phyloP scores from a whole-genome alignment of 108 stramenopile genomes.

The Nitzschia palea region DNA sequence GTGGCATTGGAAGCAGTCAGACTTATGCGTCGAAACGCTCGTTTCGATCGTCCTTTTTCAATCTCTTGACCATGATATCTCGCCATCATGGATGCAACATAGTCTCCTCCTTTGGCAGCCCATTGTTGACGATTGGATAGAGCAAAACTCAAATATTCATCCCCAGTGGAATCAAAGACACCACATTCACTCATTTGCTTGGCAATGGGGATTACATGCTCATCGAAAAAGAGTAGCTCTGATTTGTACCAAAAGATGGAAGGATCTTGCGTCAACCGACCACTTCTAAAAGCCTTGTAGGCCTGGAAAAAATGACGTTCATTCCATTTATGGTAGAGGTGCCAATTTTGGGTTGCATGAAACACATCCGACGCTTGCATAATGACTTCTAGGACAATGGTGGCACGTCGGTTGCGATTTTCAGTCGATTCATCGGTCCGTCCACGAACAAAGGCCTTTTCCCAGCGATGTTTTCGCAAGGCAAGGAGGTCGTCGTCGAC shows the following conservation, averaged over 20 bases:
- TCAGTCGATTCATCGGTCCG: slow-evolving; percentile 1
- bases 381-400: slow-evolving; percentile 40
- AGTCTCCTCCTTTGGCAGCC: slow-evolving; percentile 16
- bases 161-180: slow-evolving; percentile 27
- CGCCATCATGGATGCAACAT: slow-evolving; percentile 21
- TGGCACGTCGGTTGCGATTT: slow-evolving; percentile 32
- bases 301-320: slow-evolving; percentile 38
- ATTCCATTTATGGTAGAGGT: slow-evolving; percentile 48
- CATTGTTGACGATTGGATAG: slow-evolving; percentile 21
- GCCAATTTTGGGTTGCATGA: slow-evolving; percentile 51
- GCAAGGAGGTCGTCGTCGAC: slow-evolving; percentile 25
- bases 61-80: slow-evolving; percentile 20
- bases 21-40: slow-evolving; percentile 16
- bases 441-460: slow-evolving; percentile 27
- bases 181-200: slow-evolving; percentile 36
- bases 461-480: slow-evolving; percentile 36
- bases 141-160: slow-evolving; percentile 32
- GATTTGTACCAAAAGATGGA: slow-evolving; percentile 35
- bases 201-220: slow-evolving; percentile 40
- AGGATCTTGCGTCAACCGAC: slow-evolving; percentile 27
- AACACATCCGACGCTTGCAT: slow-evolving; percentile 46
- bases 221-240: slow-evolving; percentile 43
- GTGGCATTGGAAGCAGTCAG: slow-evolving; percentile 10
- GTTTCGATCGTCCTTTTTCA: background rate
- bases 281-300: slow-evolving; percentile 32